Percentiles rank a stretch among this genome's conserved stretches.
Conservation (phyloP, 306 rosid species). For the Quercus cerris region DNA sequence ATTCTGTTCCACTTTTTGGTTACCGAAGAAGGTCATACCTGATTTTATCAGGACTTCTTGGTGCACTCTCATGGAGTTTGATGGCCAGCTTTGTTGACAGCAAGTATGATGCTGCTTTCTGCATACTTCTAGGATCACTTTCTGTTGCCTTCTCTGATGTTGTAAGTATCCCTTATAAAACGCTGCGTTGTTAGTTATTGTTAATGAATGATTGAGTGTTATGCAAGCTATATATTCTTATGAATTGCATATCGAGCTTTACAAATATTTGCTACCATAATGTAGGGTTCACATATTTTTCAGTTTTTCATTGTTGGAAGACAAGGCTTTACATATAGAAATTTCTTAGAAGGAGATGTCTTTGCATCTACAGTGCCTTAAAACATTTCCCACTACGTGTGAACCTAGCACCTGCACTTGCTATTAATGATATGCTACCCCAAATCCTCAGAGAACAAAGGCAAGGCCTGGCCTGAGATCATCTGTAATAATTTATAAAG, state of each 20-base stretch:
- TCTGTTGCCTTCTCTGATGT: constrained; percentile 99
- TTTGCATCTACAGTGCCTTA: neutral
- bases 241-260: neutral
- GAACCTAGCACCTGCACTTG: neutral
- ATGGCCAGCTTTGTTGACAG: constrained; percentile 81
- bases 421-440: neutral
- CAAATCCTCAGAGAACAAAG: neutral
- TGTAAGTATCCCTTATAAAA: constrained; percentile 52
- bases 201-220: neutral
- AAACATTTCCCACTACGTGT: neutral
- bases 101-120: constrained; percentile 81
- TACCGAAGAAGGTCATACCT: constrained; percentile 95
- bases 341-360: neutral
- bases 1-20: constrained; percentile 96
- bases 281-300: too few species aligned
- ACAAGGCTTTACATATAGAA: neutral
- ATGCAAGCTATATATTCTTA: constrained; percentile 1
- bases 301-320: neutral
- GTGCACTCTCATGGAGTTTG: constrained; percentile 92
- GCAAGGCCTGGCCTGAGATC: neutral
- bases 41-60: constrained; percentile 92
- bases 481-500: neutral
- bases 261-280: neutral
- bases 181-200: neutral
- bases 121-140: constrained; percentile 92